A percentile compares a stretch with the other conserved stretches of the same genome.
Evolutionary conservation across 371 early-diverging fungal species (phyloP).

Genomic region (Syncephalastrum racemosum): DNA sequence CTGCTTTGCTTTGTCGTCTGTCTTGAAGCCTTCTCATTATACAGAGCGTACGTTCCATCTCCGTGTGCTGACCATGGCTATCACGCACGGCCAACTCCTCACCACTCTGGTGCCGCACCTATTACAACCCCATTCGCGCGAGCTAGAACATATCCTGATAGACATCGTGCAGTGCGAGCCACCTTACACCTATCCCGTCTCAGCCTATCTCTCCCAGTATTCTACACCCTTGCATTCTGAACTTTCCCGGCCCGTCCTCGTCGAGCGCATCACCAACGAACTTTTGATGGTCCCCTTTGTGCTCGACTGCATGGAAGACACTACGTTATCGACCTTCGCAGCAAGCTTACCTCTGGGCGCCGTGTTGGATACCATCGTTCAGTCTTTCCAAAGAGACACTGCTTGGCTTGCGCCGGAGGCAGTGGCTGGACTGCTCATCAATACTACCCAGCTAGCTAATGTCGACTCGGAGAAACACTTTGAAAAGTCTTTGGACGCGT

Average conservation of each 20-base stretch:
- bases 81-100: no score
- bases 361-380: slow-evolving; percentile 12
- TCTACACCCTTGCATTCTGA: background rate
- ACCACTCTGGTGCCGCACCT: no score
- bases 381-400: slow-evolving; percentile 4
- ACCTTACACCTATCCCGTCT: background rate
- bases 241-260: slow-evolving; percentile 1
- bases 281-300: slow-evolving; percentile 20
- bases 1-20: no score
- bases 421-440: slow-evolving; percentile 32
- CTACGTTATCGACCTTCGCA: background rate
- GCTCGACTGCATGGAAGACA: slow-evolving; percentile 11
- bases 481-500: slow-evolving; percentile 10
- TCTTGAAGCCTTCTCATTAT: no score
- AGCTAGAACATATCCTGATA: background rate
- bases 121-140: no score
- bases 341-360: slow-evolving; percentile 14
- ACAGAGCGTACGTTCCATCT: no score
- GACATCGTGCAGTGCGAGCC: slow-evolving; percentile 1
- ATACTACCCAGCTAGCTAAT: slow-evolving; percentile 28
- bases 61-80: no score
- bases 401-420: slow-evolving; percentile 3
- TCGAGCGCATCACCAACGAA: slow-evolving; percentile 4
- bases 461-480: slow-evolving; percentile 9
- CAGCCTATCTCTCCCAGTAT: background rate